Evolutionary conservation across 2,329 filamentous ascomycete species (phyloP).

Genomic region (Didymella keratinophila): DNA sequence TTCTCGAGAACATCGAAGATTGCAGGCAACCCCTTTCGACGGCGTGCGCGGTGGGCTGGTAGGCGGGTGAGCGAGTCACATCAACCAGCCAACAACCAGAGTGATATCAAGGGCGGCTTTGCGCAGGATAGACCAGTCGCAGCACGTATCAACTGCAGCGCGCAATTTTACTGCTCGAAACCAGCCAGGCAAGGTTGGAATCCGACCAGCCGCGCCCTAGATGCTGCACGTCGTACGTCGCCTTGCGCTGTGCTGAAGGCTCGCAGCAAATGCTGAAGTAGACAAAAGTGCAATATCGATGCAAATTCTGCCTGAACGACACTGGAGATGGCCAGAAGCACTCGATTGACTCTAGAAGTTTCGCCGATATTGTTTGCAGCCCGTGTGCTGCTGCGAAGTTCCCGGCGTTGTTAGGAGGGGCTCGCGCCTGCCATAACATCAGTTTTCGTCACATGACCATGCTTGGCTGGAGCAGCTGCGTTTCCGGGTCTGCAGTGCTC

Average conservation of each 20-base stretch:
- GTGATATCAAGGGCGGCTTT: constrained; percentile 21
- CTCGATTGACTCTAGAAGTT: not conserved
- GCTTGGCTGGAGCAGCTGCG: constrained; percentile 9
- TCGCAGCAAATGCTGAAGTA: not conserved
- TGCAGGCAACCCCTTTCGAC: constrained; percentile 18
- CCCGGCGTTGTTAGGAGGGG: constrained; percentile 22
- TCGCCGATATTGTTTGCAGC: constrained; percentile 20
- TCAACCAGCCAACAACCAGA: constrained; percentile 14
- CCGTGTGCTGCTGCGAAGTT: constrained; percentile 27
- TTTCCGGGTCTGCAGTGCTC: constrained; percentile 1
- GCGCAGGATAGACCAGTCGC: constrained; percentile 19
- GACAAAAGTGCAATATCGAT: not conserved
- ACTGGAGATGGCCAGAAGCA: constrained; percentile 7
- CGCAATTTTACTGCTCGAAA: constrained; percentile 19
- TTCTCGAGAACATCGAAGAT: constrained; percentile 18
- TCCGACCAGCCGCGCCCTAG: constrained; percentile 10
- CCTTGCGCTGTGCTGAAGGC: constrained; percentile 10
- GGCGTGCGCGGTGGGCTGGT: constrained; percentile 13
- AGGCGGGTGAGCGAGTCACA: constrained; percentile 18
- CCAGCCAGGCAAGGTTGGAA: constrained; percentile 18
- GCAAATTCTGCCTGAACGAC: not conserved
- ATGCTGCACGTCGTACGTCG: constrained; percentile 14
- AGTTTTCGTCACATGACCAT: constrained; percentile 15
- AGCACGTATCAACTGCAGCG: constrained; percentile 15
- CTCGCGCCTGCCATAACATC: constrained; percentile 23